Conservation (phyloP, 2,329 filamentous ascomycete species). For the Aspergillus piperis region DNA sequence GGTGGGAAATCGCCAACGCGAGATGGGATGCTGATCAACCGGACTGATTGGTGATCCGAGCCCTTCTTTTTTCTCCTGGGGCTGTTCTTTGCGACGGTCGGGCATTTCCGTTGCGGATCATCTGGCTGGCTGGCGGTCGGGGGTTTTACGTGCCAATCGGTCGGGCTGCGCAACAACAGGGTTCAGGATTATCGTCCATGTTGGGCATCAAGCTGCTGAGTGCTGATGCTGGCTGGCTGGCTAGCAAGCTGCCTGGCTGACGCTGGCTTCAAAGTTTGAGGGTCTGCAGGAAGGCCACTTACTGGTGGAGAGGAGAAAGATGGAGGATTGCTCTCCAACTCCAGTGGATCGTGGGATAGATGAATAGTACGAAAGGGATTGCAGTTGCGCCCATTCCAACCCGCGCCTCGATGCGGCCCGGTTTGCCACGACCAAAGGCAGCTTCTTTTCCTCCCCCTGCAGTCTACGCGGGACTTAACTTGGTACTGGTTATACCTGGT, state of each 20-base stretch:
- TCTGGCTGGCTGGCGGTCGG: constrained; percentile 26
- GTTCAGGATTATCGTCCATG: constrained; percentile 17
- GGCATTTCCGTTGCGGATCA: constrained; percentile 39
- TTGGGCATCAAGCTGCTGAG: constrained; percentile 23
- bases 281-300: background rate
- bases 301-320: background rate
- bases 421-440: constrained; percentile 11
- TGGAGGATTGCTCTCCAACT: no score
- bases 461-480: no score
- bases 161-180: constrained; percentile 2
- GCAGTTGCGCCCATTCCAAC: constrained; percentile 1
- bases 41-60: constrained; percentile 17
- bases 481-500: no score
- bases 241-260: background rate
- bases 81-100: constrained; percentile 20
- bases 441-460: background rate
- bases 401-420: background rate
- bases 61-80: constrained; percentile 13
- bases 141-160: constrained; percentile 34
- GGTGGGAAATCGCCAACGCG: constrained; percentile 17
- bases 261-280: background rate
- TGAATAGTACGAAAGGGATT: background rate
- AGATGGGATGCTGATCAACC: constrained; percentile 12
- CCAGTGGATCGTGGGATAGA: background rate
- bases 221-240: background rate